A percentile compares a stretch with the other conserved stretches of the same genome.
Conservation (phyloP, 305 asterid genomes). For the Nicotiana rustica region DNA sequence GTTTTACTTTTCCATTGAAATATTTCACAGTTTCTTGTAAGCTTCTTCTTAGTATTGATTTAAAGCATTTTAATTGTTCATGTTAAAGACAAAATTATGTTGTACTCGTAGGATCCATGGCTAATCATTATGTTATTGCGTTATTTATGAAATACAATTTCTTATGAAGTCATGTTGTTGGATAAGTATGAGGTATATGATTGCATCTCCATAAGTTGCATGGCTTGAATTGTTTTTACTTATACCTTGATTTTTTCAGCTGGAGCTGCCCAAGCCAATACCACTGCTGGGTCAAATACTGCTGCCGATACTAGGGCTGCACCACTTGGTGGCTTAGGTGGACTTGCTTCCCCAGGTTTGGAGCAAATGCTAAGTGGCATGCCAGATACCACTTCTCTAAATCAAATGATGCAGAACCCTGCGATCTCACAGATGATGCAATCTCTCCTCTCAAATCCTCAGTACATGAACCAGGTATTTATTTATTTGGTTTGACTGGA, state of each 20-base stretch:
- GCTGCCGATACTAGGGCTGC: conserved; percentile 50
- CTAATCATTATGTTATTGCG: neutral
- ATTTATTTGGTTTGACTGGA: conserved; percentile 20
- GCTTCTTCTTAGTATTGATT: conserved; percentile 29
- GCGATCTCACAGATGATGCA: conserved; percentile 51
- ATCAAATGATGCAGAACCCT: conserved; percentile 53
- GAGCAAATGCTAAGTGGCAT: conserved; percentile 45
- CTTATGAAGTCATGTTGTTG: neutral
- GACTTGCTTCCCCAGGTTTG: conserved; percentile 51
- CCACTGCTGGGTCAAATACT: conserved; percentile 47
- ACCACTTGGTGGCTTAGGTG: conserved; percentile 43
- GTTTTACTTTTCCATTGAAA: neutral
- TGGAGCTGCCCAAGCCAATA: conserved; percentile 55
- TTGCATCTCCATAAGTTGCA: neutral
- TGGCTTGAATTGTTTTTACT: neutral
- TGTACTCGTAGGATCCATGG: neutral
- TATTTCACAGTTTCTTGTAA: neutral
- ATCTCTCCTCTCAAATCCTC: conserved; percentile 50
- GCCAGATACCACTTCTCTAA: conserved; percentile 43
- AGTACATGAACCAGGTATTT: conserved; percentile 52
- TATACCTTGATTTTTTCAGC: conserved; percentile 43
- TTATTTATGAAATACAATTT: neutral
- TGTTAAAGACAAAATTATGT: conserved; percentile 7
- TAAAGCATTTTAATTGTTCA: neutral
- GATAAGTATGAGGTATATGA: conserved; percentile 9